These are phyloP conservation scores for Dryas alaskensis DNA, from an alignment of 306 rosid species.

Conservation along the genomic window DNA sequence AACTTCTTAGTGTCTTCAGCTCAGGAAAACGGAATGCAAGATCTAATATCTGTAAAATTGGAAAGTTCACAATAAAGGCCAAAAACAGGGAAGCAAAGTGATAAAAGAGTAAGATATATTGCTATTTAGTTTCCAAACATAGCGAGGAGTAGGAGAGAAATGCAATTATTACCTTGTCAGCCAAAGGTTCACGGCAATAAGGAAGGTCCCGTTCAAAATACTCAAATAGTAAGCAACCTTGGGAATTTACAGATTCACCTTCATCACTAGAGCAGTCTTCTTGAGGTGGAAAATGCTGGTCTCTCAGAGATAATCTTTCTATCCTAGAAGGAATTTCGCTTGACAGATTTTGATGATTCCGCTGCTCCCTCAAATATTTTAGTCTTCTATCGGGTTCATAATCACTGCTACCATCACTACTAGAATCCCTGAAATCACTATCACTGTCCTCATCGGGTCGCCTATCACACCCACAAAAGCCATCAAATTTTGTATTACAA, in stretches of 20 bases:
- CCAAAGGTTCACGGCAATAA: conserved; percentile 82
- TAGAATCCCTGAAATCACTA: conserved; percentile 78
- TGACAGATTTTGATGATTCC: conserved; percentile 38
- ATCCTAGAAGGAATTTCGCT: conserved; percentile 44
- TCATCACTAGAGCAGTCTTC: conserved; percentile 87
- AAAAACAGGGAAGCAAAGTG: background rate
- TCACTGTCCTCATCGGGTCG: conserved; percentile 80
- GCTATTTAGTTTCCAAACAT: background rate
- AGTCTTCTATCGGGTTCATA: conserved; percentile 54
- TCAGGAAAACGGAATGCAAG: conserved; percentile 66
- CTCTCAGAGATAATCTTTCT: conserved; percentile 59
- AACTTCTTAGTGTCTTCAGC: conserved; percentile 67
- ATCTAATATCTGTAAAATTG: conserved; percentile 56
- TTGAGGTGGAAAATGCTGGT: conserved; percentile 42
- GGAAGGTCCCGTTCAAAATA: conserved; percentile 78
- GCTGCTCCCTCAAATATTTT: conserved; percentile 45
- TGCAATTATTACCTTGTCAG: conserved; percentile 62
- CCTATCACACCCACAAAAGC: conserved; percentile 37
- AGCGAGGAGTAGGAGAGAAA: background rate
- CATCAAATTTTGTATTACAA: conserved; percentile 12
- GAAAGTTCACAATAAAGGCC: conserved; percentile 23
- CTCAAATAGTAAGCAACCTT: conserved; percentile 66
- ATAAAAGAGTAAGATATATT: background rate
- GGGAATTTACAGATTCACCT: conserved; percentile 63
- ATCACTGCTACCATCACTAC: conserved; percentile 89